These are phyloP conservation scores for Pseudogymnoascus sp. DNA, from an alignment of 2,329 filamentous ascomycete genomes.

Conservation along the genomic window DNA sequence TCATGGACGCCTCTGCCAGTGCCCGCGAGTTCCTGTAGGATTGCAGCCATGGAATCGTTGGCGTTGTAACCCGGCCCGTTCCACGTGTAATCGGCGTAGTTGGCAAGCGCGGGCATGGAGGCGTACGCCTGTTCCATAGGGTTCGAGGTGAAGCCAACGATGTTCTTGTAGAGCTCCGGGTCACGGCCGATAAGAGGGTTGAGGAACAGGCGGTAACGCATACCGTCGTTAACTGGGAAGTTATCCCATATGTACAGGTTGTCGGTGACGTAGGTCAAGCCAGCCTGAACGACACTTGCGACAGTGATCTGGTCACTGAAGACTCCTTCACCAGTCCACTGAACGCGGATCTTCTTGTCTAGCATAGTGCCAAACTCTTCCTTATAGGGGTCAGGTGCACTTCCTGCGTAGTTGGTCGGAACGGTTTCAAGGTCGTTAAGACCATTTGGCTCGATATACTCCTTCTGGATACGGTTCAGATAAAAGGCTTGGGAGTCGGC, in stretches of 20 bases:
- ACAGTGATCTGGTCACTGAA: conserved; percentile 21
- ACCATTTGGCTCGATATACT: conserved; percentile 17
- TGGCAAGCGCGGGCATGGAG: conserved; percentile 18
- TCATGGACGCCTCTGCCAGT: not conserved
- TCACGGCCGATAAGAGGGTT: conserved; percentile 21
- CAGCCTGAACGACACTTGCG: conserved; percentile 17
- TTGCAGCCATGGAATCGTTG: conserved; percentile 9
- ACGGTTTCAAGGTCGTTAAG: conserved; percentile 19
- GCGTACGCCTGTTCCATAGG: conserved; percentile 20
- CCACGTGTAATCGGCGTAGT: conserved; percentile 21
- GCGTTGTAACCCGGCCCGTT: conserved; percentile 18
- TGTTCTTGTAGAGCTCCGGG: conserved; percentile 18
- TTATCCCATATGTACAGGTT: conserved; percentile 23
- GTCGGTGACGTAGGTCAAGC: conserved; percentile 19
- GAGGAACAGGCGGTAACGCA: conserved; percentile 20
- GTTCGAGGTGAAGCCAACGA: conserved; percentile 22
- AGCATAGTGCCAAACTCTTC: conserved; percentile 19
- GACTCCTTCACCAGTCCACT: conserved; percentile 23
- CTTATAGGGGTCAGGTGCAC: conserved; percentile 19
- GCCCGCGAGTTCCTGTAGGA: not conserved
- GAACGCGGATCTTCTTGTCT: conserved; percentile 22
- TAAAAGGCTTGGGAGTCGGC: conserved; percentile 20
- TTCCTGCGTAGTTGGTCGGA: conserved; percentile 21
- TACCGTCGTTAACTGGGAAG: conserved; percentile 23
- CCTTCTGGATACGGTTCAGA: conserved; percentile 18